phyloP scores from a whole-genome alignment of 768 basidiomycete species.

The Butyriboletus loyo region DNA sequence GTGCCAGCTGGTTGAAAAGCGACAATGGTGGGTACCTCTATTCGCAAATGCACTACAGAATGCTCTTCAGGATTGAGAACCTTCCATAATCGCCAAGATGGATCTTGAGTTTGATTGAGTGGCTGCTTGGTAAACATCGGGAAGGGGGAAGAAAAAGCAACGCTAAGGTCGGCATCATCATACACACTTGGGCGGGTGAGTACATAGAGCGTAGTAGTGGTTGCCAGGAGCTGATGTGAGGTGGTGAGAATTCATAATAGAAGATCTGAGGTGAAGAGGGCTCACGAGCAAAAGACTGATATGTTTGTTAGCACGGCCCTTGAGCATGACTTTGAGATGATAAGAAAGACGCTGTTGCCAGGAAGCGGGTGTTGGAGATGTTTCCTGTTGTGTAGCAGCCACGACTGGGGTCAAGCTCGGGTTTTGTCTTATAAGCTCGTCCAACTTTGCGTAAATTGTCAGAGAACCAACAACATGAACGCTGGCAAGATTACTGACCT shows the following conservation, averaged over 20 bases:
- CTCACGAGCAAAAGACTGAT: conserved; percentile 76
- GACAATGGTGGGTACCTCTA: conserved; percentile 78
- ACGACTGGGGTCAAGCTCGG: conserved; percentile 49
- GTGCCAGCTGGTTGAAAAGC: conserved; percentile 51
- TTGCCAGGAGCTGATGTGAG: conserved; percentile 61
- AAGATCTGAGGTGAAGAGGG: not conserved
- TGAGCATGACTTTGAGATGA: conserved; percentile 44
- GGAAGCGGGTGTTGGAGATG: conserved; percentile 20
- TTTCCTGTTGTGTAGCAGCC: conserved; percentile 24
- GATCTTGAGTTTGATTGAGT: conserved; percentile 36
- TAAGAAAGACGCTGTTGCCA: conserved; percentile 32
- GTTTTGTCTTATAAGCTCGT: conserved; percentile 80
- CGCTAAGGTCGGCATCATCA: conserved; percentile 22
- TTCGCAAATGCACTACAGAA: conserved; percentile 67
- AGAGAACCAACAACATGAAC: conserved; percentile 1
- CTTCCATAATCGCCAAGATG: conserved; percentile 73
- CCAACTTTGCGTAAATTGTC: conserved; percentile 48
- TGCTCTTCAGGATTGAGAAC: conserved; percentile 68
- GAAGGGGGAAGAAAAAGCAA: conserved; percentile 18
- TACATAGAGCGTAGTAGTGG: conserved; percentile 72
- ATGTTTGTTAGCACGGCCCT: conserved; percentile 70
- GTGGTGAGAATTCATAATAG: conserved; percentile 1
- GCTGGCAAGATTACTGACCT: conserved; percentile 42
- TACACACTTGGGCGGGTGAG: conserved; percentile 55
- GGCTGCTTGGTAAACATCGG: conserved; percentile 35